Conservation (phyloP, 257 asterid genomes). For the Primulina tabacum region DNA sequence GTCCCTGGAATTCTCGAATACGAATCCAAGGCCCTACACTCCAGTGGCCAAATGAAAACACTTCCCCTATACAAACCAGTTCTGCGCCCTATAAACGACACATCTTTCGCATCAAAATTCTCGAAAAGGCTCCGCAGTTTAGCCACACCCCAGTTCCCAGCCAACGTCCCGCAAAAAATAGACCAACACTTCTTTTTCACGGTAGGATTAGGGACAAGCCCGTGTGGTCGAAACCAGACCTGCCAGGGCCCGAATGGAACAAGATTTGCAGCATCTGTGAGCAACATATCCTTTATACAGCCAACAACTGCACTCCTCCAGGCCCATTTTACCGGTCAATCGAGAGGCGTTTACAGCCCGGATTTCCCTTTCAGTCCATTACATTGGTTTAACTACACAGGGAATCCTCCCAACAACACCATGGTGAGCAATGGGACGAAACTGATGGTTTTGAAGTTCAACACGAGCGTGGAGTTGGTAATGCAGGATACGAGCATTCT, state of each 20-base stretch:
- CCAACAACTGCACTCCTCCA: constrained; percentile 39
- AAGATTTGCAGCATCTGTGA: constrained; percentile 35
- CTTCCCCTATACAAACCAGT: constrained; percentile 35
- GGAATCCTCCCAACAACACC: constrained; percentile 30
- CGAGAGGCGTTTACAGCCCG: constrained; percentile 29
- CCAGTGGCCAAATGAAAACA: not conserved
- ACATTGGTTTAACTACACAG: constrained; percentile 35
- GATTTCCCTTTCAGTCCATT: constrained; percentile 35
- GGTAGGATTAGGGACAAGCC: constrained; percentile 37
- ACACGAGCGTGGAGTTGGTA: constrained; percentile 42
- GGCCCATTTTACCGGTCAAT: constrained; percentile 35
- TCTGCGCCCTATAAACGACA: constrained; percentile 38
- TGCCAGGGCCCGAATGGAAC: constrained; percentile 46
- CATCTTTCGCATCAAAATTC: constrained; percentile 33
- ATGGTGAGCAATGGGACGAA: constrained; percentile 33
- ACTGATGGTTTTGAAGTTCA: constrained; percentile 24
- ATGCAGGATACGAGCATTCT: constrained; percentile 46
- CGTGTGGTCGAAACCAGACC: constrained; percentile 31
- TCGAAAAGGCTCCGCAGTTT: constrained; percentile 31
- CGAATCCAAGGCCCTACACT: constrained; percentile 20
- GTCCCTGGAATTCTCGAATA: constrained; percentile 36
- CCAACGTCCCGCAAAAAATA: constrained; percentile 33
- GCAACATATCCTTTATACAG: constrained; percentile 30
- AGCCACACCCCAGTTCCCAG: constrained; percentile 30
- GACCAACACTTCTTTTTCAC: constrained; percentile 35